Evolutionary conservation across 1,139 yeast genomes (phyloP).

Genomic region (Nakaseomyces sp.): DNA sequence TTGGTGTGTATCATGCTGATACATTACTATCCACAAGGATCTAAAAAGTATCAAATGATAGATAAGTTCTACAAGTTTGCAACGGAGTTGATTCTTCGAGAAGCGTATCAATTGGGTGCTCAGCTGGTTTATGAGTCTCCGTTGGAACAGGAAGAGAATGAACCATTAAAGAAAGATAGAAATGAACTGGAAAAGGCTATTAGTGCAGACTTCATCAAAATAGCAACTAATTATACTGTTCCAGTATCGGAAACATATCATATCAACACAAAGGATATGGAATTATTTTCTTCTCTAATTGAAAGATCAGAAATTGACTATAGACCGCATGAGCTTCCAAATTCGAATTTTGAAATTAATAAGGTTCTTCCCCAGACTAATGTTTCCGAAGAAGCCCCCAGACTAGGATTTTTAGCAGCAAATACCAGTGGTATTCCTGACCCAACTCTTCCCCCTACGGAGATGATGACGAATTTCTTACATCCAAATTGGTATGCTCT

Average conservation of each 20-base stretch:
- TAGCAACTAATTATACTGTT: conserved; percentile 50
- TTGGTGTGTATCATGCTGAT: conserved; percentile 49
- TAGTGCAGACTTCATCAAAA: conserved; percentile 54
- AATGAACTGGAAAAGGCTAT: conserved; percentile 30
- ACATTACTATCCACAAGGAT: conserved; percentile 44
- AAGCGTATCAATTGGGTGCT: conserved; percentile 45
- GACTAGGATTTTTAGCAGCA: conserved; percentile 32
- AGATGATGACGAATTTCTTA: conserved; percentile 58
- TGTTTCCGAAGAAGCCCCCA: conserved; percentile 31
- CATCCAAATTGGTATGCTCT: conserved; percentile 86
- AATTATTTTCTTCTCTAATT: conserved; percentile 42
- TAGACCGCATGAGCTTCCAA: conserved; percentile 29
- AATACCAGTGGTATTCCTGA: conserved; percentile 43
- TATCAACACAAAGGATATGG: conserved; percentile 35
- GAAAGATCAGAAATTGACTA: conserved; percentile 29
- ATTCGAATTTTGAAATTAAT: conserved; percentile 27
- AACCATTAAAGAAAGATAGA: conserved; percentile 15
- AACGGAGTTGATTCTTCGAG: conserved; percentile 65
- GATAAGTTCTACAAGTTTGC: conserved; percentile 66
- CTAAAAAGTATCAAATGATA: conserved; percentile 46
- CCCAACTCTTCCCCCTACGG: conserved; percentile 57
- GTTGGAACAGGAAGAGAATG: conserved; percentile 12
- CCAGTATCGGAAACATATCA: conserved; percentile 58
- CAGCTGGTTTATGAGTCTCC: conserved; percentile 7
- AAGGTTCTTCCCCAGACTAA: conserved; percentile 31